phyloP scores from a whole-genome alignment of 106 monocot species.

The Cymbidium sinense region DNA sequence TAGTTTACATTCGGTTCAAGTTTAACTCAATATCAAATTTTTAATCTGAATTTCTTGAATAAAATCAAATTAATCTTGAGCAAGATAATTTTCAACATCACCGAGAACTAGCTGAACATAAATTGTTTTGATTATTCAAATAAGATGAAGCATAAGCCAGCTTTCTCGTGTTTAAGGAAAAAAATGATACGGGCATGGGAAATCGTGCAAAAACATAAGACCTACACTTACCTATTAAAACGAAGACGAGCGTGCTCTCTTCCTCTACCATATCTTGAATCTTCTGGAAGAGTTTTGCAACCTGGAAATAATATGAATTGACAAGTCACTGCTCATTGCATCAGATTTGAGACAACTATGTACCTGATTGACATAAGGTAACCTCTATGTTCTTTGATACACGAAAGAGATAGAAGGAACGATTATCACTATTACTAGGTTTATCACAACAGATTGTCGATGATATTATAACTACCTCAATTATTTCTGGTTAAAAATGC shows the following conservation, averaged over 20 bases:
- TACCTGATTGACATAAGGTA: constrained; percentile 3
- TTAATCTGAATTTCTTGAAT: background rate
- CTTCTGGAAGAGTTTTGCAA: constrained; percentile 97
- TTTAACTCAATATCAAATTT: background rate
- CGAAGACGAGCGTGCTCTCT: constrained; percentile 89
- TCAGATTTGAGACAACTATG: background rate
- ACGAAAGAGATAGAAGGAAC: background rate
- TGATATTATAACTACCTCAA: background rate
- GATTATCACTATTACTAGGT: background rate
- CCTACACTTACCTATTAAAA: constrained; percentile 79
- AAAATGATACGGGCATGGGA: background rate
- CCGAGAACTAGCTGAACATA: background rate
- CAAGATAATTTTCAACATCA: background rate
- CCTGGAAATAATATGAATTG: constrained; percentile 29
- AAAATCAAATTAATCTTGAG: background rate
- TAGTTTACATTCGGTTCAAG: background rate
- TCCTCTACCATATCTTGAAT: constrained; percentile 99
- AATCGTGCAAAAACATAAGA: background rate
- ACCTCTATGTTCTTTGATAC: background rate
- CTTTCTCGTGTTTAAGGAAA: background rate
- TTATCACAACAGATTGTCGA: background rate
- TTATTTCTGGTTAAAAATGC: background rate
- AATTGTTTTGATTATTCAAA: background rate
- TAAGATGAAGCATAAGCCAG: background rate
- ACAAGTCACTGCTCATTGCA: background rate